phyloP scores from a whole-genome alignment of 805 yeast genomes.

The Kluyveromyces wickerhamii region DNA sequence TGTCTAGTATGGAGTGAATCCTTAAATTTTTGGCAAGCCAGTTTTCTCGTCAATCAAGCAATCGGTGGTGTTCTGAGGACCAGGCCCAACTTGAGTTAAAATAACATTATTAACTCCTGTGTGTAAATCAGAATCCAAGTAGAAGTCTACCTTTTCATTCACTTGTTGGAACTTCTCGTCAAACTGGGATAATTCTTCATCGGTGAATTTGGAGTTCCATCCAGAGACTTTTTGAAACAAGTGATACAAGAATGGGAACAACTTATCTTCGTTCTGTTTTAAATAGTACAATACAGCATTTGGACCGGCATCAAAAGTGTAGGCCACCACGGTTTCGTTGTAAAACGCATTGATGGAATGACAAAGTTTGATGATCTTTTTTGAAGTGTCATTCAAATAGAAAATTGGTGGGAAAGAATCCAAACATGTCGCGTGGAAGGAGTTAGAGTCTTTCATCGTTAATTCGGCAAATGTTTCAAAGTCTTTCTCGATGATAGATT shows the following conservation, averaged over 20 bases:
- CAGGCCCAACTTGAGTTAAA: constrained; percentile 78
- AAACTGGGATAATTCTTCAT: constrained; percentile 23
- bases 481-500: constrained; percentile 64
- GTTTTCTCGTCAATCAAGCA: constrained; percentile 46
- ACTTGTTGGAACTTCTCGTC: constrained; percentile 20
- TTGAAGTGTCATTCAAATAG: constrained; percentile 86
- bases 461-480: constrained; percentile 77
- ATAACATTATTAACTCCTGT: constrained; percentile 79
- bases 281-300: constrained; percentile 93
- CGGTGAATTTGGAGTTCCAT: constrained; percentile 46
- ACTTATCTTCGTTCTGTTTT: constrained; percentile 60
- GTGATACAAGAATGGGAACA: constrained; percentile 61
- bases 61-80: constrained; percentile 60
- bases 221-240: constrained; percentile 56
- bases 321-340: constrained; percentile 69
- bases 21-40: constrained; percentile 50
- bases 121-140: constrained; percentile 44
- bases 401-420: constrained; percentile 95
- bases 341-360: constrained; percentile 63
- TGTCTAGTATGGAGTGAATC: background rate
- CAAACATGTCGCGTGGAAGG: constrained; percentile 96
- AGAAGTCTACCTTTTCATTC: constrained; percentile 29
- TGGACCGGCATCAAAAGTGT: constrained; percentile 99
- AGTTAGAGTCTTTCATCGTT: constrained; percentile 94
- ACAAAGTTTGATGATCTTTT: constrained; percentile 66